Evolutionary conservation across 1,139 yeast species (phyloP), one percentile per base, ranked within the genome.

Genomic region (Debaryomycetaceae sp.): DNA sequence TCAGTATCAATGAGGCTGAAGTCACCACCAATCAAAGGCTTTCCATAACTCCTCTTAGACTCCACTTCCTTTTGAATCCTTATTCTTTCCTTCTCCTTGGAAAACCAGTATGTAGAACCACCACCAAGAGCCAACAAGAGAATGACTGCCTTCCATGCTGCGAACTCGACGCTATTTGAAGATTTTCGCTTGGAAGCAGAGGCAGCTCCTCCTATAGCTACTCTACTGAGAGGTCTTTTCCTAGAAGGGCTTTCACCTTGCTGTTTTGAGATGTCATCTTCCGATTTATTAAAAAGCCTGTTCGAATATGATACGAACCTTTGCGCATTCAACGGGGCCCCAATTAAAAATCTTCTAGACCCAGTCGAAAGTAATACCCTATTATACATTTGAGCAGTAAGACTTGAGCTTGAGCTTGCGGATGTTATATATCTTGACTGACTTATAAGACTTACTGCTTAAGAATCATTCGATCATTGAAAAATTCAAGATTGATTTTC

Each of bases 11-110:
- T 63, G 50, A 93, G 69, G 43, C 74, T 72, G 64, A 93, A 93
- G 6, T 90, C 84, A 0, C 99, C 99, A 17, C 99, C 99, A 46
- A 93, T 87, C 41, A 87, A 74, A 4, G 99, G 97, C 61, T 84
- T 89, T 14, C 99, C 99, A 56, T 86, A 77, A 14, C 96, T 93
- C 63, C 91, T 77, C 59, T 87, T 89, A 39, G 85, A 80, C 56
- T 89, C 96, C 24, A 89, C 93, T 58, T 85, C 88, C 53, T 81
- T 82, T 59, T 88, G 87, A 36, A 83, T 69, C 51, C 83, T 80
- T 42, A 90, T 62, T 61, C 88, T 80, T 61, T 83, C 81, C 72
- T 87, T 88, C 59, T 89, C 96, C 40, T 69, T 66, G 43, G 77
- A 73, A 65, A 90, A 89, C 65, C 81, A 81, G 59, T 71, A 84